Evolutionary conservation across 495 filamentous ascomycete species (phyloP).

Genomic region (Penicillium bovifimosum): DNA sequence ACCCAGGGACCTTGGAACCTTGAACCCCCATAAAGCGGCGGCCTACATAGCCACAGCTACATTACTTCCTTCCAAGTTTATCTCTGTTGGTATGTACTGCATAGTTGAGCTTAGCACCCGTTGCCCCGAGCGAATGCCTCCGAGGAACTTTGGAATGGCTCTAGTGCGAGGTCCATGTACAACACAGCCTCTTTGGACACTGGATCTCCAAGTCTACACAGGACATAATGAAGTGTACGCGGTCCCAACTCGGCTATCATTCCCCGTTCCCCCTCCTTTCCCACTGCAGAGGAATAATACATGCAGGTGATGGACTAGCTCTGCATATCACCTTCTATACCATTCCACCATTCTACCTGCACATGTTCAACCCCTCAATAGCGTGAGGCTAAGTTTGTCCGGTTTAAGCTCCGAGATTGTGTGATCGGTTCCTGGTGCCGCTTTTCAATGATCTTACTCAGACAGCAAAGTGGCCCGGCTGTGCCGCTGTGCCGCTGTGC

Average conservation of each 20-base stretch:
- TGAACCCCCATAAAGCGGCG: no score
- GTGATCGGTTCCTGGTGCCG: background rate
- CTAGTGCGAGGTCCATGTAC: constrained; percentile 7
- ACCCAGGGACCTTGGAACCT: no score
- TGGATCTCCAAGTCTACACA: background rate
- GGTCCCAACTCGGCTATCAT: background rate
- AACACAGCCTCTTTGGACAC: background rate
- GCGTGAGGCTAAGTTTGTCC: background rate
- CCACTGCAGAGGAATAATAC: background rate
- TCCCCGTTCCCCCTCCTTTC: background rate
- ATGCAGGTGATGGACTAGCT: background rate
- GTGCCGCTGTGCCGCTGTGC: no score
- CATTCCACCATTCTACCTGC: background rate
- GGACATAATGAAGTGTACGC: no score
- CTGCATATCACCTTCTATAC: constrained; percentile 1
- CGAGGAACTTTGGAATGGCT: constrained; percentile 1
- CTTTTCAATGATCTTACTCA: background rate
- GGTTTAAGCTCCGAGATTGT: background rate
- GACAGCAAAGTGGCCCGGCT: no score
- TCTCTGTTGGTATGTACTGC: background rate
- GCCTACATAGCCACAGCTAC: no score
- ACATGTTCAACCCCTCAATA: background rate
- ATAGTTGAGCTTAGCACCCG: background rate
- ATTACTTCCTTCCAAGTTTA: background rate
- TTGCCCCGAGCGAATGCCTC: background rate